Conservation (phyloP, 2,329 filamentous ascomycete species). For the Fusarium secorum region DNA sequence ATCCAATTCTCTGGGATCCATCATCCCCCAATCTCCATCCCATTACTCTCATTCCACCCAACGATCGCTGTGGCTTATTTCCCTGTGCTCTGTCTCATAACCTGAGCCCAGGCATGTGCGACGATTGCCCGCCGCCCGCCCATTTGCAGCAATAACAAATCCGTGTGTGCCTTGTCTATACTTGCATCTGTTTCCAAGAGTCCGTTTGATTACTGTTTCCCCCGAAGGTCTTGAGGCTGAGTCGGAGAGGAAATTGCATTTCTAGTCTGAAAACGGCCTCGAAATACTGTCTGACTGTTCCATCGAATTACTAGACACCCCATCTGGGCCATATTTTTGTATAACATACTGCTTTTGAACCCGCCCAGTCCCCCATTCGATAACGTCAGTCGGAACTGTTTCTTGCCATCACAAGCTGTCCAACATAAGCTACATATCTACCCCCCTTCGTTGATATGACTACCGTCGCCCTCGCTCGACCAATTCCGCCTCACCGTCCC, state of each 20-base stretch:
- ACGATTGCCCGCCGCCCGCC: slow-evolving; percentile 17
- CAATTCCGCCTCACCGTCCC: slow-evolving; percentile 55
- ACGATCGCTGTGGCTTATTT: slow-evolving; percentile 25
- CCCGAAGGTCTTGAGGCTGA: slow-evolving; percentile 27
- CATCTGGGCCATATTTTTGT: slow-evolving; percentile 13
- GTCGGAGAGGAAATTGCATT: slow-evolving; percentile 18
- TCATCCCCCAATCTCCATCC: slow-evolving; percentile 13
- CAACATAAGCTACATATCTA: slow-evolving; percentile 3
- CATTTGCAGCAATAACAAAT: slow-evolving; percentile 31
- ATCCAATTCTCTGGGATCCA: neutral
- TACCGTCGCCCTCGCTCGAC: slow-evolving; percentile 62
- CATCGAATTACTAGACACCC: slow-evolving; percentile 14
- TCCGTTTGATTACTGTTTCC: slow-evolving; percentile 24
- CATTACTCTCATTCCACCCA: slow-evolving; percentile 15
- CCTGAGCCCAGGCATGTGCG: slow-evolving; percentile 36
- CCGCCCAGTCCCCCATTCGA: slow-evolving; percentile 9
- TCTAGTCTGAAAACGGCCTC: slow-evolving; percentile 13
- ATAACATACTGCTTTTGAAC: slow-evolving; percentile 25
- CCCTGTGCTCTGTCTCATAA: slow-evolving; percentile 22
- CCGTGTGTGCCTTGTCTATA: slow-evolving; percentile 22
- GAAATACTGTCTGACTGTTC: slow-evolving; percentile 18
- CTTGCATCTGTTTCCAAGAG: slow-evolving; percentile 18
- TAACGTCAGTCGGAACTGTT: neutral
- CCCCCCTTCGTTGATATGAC: slow-evolving; percentile 53
- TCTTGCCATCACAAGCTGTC: slow-evolving; percentile 4